Base-by-base conservation (phyloP, 2,329 filamentous ascomycete genomes). In the Arachnopeziza araneosa region DNA sequence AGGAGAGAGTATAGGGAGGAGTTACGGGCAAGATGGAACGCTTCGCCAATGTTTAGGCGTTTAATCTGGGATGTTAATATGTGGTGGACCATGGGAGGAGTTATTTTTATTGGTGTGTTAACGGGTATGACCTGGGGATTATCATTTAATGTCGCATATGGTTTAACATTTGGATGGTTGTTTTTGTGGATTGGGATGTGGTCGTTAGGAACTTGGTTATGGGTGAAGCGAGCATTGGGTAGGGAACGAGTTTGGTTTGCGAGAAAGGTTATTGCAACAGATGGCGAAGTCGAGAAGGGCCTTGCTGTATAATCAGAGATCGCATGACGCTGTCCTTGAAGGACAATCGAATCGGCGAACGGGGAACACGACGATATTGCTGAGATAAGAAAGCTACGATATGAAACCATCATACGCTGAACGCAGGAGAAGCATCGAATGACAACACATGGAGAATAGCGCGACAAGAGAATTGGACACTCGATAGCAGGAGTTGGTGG, bases 141-240 rank as follows among this genome's bases (percentile, higher is more conserved):
- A 17, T 8, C 32, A 14, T 58, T 63, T 54, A 24, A 49, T 12
- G n/a, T 52, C 22, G 54, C 57, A 19, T 62, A 60, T 58, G 58
- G 58, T 9, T 44, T 60, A 19, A 54, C 30, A 17, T 60, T 56
- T 54, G 61, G 61, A 19, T 23, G 55, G 22, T 50, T 60, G 12
- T 63, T 63, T 59, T 10, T 58, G n/a, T 63, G 61, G 58, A 55
- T 57, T 12, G 59, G 56, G 7, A 56, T 60, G 30, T 63, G 61
- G 61, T 55, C 58, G 1, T 4, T 30, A 3, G 54, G 24, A 19
- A 58, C 58, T 8, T 56, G 32, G 53, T 30, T n/a, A 6, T 63
- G 61, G 61, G 56, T 60, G 19, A 50, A 26, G 9, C 24, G 49
- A 8, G 50, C n/a, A 14, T 22, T 63, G 55, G 8, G 24, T 2